A percentile compares a stretch with the other conserved stretches of the same genome.
Conservation (phyloP, 768 basidiomycete species). For the Phylloporus rhodoxanthus region DNA sequence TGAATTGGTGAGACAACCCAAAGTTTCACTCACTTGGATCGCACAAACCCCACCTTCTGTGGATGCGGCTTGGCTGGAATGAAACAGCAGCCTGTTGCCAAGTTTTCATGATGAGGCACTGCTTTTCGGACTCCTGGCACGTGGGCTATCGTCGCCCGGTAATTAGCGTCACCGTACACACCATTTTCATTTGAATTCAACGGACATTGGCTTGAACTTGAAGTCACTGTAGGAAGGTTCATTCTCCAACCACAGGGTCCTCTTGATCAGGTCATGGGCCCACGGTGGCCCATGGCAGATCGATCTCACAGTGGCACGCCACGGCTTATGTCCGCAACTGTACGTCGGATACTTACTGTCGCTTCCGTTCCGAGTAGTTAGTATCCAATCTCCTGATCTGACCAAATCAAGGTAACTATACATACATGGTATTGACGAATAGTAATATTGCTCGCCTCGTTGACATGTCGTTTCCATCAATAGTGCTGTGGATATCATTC, state of each 20-base stretch:
- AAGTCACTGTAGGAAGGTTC: not conserved
- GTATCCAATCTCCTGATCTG: not conserved
- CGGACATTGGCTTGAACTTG: conserved; percentile 9
- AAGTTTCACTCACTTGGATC: not conserved
- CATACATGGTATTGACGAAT: not conserved
- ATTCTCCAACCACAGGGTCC: not conserved
- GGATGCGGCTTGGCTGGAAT: not conserved
- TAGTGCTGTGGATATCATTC: not conserved
- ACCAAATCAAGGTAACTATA: not conserved
- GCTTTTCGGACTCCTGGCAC: not conserved
- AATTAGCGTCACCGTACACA: not conserved
- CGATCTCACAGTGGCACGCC: not conserved
- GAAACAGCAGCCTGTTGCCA: not conserved
- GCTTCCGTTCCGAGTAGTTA: not conserved
- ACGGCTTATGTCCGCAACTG: too few relatives aligned
- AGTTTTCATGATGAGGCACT: not conserved
- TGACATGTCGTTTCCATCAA: not conserved
- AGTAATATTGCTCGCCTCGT: not conserved
- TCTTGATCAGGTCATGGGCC: not conserved
- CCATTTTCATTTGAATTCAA: not conserved
- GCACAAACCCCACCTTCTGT: not conserved
- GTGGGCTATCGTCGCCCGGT: not conserved
- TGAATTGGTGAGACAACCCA: not conserved
- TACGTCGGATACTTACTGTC: not conserved
- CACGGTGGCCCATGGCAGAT: not conserved